Evolutionary conservation across 202 grass and related monocot genomes (phyloP).

Genomic region (Dendrocalamus latiflorus): DNA sequence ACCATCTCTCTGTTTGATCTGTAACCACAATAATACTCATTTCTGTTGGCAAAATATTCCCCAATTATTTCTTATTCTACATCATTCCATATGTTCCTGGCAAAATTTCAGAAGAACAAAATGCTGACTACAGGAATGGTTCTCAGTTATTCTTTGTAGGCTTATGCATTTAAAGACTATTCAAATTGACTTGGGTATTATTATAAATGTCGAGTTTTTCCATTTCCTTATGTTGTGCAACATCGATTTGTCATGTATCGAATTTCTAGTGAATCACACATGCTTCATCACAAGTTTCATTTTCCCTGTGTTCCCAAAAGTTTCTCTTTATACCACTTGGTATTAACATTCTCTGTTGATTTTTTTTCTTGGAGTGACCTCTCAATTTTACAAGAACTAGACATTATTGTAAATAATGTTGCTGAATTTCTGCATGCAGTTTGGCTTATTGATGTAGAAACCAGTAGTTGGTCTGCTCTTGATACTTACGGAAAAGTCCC

Average conservation of each 20-base stretch:
- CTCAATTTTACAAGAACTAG: background rate
- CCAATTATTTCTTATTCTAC: background rate
- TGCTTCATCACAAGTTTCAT: background rate
- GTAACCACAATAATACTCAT: no score
- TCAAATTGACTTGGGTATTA: background rate
- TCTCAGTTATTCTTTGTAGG: background rate
- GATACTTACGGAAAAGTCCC: conserved; percentile 70
- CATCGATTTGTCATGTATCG: background rate
- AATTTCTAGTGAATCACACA: background rate
- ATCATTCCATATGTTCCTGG: background rate
- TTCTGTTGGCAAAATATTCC: background rate
- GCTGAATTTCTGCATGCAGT: conserved; percentile 53
- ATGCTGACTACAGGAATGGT: background rate
- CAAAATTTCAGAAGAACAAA: background rate
- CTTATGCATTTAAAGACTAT: background rate
- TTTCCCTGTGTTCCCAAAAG: background rate
- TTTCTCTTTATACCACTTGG: background rate
- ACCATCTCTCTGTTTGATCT: no score
- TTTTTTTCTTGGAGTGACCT: background rate
- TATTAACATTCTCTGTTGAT: background rate
- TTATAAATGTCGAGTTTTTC: background rate
- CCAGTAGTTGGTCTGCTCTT: conserved; percentile 55
- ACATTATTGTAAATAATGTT: conserved; percentile 1
- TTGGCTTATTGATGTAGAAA: conserved; percentile 81
- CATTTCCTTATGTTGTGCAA: background rate